phyloP scores from a whole-genome alignment of 1,139 yeast species.

The Nakaseomyces delphensis region DNA sequence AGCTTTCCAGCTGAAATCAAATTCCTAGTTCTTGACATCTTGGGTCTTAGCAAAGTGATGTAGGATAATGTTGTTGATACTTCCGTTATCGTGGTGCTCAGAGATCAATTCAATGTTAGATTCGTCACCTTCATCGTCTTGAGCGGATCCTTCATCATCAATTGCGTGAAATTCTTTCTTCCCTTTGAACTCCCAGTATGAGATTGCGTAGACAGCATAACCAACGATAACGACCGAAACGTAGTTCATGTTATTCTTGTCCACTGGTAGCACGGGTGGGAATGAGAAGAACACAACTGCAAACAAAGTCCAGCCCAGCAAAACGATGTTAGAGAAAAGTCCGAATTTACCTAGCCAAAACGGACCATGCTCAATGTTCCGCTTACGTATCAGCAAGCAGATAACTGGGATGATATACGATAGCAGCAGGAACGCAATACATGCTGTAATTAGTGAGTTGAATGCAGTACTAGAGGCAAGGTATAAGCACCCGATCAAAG shows the following conservation, averaged over 20 bases:
- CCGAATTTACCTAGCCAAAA: constrained; percentile 63
- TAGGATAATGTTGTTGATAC: background rate
- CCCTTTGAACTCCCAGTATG: constrained; percentile 47
- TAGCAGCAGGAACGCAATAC: constrained; percentile 44
- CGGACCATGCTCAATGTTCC: constrained; percentile 60
- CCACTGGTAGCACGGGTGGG: constrained; percentile 59
- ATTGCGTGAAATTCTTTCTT: constrained; percentile 31
- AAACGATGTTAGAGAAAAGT: constrained; percentile 43
- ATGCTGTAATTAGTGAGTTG: constrained; percentile 48
- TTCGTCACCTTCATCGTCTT: constrained; percentile 8
- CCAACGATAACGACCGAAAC: constrained; percentile 58
- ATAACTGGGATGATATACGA: constrained; percentile 44
- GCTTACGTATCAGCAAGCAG: constrained; percentile 48
- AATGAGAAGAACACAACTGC: constrained; percentile 57
- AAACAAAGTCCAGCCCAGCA: constrained; percentile 52
- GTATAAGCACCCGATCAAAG: constrained; percentile 44
- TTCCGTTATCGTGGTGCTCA: background rate
- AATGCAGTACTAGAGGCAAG: constrained; percentile 49
- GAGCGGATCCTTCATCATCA: constrained; percentile 16
- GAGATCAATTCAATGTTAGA: constrained; percentile 4
- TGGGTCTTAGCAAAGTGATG: constrained; percentile 1
- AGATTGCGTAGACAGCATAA: constrained; percentile 44
- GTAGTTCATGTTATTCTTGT: constrained; percentile 58
- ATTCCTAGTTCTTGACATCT: background rate
- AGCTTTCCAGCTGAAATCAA: background rate